Conservation (phyloP, 345 rosid species). For the Sonneratia alba region DNA sequence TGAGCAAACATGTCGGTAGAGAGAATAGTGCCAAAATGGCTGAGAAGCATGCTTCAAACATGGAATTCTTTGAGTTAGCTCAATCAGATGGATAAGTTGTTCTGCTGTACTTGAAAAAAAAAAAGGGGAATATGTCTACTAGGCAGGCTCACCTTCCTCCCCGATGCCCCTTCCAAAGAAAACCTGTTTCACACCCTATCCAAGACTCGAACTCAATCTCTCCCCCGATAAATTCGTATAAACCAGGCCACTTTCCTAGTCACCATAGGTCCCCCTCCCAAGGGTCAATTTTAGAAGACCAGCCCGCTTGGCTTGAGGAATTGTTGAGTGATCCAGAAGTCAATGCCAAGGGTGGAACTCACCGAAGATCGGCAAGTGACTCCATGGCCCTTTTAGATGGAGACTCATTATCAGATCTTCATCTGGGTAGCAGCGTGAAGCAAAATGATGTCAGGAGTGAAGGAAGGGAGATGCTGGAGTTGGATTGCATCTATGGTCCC, state of each 20-base stretch:
- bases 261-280: constrained; percentile 41
- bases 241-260: constrained; percentile 15
- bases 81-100: background rate
- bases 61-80: background rate
- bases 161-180: constrained; percentile 58
- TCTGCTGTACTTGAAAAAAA: background rate
- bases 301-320: constrained; percentile 61
- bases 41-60: background rate
- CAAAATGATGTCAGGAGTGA: constrained; percentile 18
- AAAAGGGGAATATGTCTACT: constrained; percentile 10
- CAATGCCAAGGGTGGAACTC: constrained; percentile 26
- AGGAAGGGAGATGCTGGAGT: constrained; percentile 36
- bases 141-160: constrained; percentile 69
- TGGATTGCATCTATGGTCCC: constrained; percentile 64
- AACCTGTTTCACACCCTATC: constrained; percentile 19
- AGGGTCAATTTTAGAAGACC: constrained; percentile 40
- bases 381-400: constrained; percentile 44
- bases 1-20: background rate
- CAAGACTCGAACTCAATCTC: constrained; percentile 21
- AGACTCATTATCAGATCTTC: constrained; percentile 29
- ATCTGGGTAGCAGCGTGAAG: constrained; percentile 22
- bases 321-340: constrained; percentile 33
- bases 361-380: constrained; percentile 71
- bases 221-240: constrained; percentile 10
- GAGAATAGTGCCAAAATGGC: background rate